Evolutionary conservation across 2,329 filamentous ascomycete genomes (phyloP), one percentile per base, ranked within the genome.

Genomic region (Sporothrix humicola): DNA sequence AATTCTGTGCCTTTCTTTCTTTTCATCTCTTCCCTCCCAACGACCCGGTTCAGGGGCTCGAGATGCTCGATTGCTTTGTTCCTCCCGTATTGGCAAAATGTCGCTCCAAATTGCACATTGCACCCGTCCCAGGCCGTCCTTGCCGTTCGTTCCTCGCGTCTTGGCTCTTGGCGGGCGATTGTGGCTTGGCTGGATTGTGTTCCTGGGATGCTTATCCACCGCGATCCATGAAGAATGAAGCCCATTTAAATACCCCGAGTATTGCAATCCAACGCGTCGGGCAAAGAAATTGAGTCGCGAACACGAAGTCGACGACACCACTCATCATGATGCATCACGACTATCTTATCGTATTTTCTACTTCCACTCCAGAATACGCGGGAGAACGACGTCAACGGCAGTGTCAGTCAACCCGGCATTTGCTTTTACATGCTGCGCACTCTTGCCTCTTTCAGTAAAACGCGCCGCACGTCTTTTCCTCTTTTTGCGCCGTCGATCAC

Each of bases 31-130:
- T 44, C 4, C 2, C 6, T 56, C 9, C 58, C 61, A 66, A 44
- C 42, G 20, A 66, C 42, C 61, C 12, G 42, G 61, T 48, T 66
- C 61, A 66, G 42, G 42, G 61, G 61, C 61, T 66, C 61, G 42
- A 15, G 6, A 17, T 15, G 13, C 15, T 52, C 31, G 48, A 10
- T 26, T 46, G 61, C 61, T 66, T 66, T 66, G 61, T 23, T 56
- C 20, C 52, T 56, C 42, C 42, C 31, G 37, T 46, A 20, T 12
- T 46, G 23, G 10, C 20, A 9, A 20, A 20, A n/a, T 65, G 23
- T 46, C 46, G 37, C 12, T 48, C n/a, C n/a, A n/a, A n/a, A 26
- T 26, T 26, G 23, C 17, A 66, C 46, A 65, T 65, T 65, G 61
- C 42, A 65, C 37, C 59, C 61, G 23, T 26, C n/a, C n/a, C n/a